Conservation (phyloP, 768 basidiomycete genomes). For the Pisolithus marmoratus region DNA sequence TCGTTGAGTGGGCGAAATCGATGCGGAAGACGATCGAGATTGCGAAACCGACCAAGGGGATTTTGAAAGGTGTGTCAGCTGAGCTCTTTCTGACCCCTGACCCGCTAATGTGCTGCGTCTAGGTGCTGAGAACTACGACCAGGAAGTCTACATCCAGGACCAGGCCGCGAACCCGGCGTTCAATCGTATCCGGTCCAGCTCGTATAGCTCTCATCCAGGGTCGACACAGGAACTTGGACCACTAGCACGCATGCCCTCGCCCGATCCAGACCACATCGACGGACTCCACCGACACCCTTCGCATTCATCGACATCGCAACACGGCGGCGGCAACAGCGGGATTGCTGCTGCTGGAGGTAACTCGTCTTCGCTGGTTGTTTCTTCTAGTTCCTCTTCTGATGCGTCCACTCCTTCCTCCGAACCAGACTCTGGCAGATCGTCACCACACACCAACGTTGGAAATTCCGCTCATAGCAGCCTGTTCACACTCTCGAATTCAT, state of each 20-base stretch:
- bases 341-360: slow-evolving; percentile 19
- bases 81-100: background rate
- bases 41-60: slow-evolving; percentile 71
- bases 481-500: slow-evolving; percentile 83
- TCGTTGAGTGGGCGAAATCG: slow-evolving; percentile 75
- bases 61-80: slow-evolving; percentile 60
- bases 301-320: slow-evolving; percentile 36
- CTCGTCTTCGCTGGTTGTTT: slow-evolving; percentile 49
- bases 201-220: slow-evolving; percentile 54
- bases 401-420: slow-evolving; percentile 28
- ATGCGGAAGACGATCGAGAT: slow-evolving; percentile 70
- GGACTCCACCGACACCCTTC: slow-evolving; percentile 70
- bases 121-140: slow-evolving; percentile 70
- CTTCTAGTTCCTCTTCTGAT: slow-evolving; percentile 43
- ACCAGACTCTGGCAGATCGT: slow-evolving; percentile 31
- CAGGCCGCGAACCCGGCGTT: slow-evolving; percentile 32
- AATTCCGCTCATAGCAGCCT: slow-evolving; percentile 29
- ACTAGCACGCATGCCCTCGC: slow-evolving; percentile 74
- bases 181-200: slow-evolving; percentile 71
- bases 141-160: slow-evolving; percentile 49
- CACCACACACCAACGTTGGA: slow-evolving; percentile 21
- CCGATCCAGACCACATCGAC: slow-evolving; percentile 83
- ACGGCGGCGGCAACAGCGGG: slow-evolving; percentile 19
- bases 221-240: slow-evolving; percentile 59
- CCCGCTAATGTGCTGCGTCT: background rate